Evolutionary conservation across 495 filamentous ascomycete species (phyloP).

Genomic region (Tuber calosporum): DNA sequence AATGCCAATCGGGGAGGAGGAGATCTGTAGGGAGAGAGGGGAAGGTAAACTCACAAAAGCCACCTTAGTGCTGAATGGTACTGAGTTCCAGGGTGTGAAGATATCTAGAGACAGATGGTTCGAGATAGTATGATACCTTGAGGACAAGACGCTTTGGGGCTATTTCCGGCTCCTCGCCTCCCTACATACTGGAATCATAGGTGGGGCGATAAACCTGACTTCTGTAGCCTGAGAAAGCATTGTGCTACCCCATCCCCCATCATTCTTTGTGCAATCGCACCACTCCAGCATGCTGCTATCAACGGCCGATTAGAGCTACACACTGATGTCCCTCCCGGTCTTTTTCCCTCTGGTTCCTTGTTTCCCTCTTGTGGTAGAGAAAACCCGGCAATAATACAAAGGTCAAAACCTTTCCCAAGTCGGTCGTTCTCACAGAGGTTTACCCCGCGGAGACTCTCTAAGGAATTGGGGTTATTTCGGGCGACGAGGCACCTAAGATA

Average conservation of each 20-base stretch:
- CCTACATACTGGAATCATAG: neutral
- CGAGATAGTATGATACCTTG: neutral
- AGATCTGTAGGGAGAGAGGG: neutral
- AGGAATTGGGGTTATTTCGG: neutral
- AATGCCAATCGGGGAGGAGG: neutral
- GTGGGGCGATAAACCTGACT: neutral
- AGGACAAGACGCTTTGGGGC: neutral
- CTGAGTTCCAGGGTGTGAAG: neutral
- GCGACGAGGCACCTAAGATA: neutral
- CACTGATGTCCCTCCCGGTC: neutral
- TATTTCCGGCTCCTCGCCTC: neutral
- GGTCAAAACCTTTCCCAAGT: neutral
- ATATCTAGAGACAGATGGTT: neutral
- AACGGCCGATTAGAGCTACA: neutral
- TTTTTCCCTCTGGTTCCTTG: too few species aligned
- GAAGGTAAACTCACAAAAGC: neutral
- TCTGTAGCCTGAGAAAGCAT: neutral
- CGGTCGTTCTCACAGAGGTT: neutral
- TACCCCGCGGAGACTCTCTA: neutral
- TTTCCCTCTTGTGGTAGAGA: too few species aligned
- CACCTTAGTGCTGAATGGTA: neutral
- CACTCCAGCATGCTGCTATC: neutral
- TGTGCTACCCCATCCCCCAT: neutral
- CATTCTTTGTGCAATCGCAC: too few species aligned
- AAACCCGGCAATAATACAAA: neutral